Evolutionary conservation across 2,329 filamentous ascomycete genomes (phyloP).

Genomic region (Dothistroma pini): DNA sequence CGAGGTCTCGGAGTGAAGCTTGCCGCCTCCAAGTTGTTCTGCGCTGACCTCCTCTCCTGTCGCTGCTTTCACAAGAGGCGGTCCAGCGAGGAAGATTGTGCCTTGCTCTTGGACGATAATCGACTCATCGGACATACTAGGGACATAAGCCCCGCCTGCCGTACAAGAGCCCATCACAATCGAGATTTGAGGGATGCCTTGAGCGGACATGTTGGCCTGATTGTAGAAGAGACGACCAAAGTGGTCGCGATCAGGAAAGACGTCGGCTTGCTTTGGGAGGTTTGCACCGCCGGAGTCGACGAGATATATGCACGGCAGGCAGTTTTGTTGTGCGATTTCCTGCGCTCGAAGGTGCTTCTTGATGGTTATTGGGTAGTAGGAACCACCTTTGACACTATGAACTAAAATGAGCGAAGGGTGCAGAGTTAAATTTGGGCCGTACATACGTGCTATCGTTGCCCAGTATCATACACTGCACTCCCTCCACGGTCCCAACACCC

Average conservation of each 20-base stretch:
- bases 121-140: conserved; percentile 94
- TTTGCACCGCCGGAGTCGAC: conserved; percentile 96
- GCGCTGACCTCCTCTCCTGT: conserved; percentile 89
- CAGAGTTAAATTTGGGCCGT: not conserved
- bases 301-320: conserved; percentile 81
- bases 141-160: conserved; percentile 91
- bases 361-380: conserved; percentile 94
- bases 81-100: conserved; percentile 95
- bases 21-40: conserved; percentile 86
- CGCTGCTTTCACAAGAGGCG: conserved; percentile 90
- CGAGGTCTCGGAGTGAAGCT: conserved; percentile 83
- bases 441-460: conserved; percentile 81
- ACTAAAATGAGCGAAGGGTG: conserved; percentile 12
- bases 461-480: conserved; percentile 87
- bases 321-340: conserved; percentile 84
- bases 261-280: conserved; percentile 88
- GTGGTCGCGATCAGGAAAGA: conserved; percentile 92
- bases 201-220: conserved; percentile 85
- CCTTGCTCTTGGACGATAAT: conserved; percentile 95
- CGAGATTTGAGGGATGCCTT: conserved; percentile 86
- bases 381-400: conserved; percentile 76
- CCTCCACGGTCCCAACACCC: conserved; percentile 83
- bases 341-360: conserved; percentile 97
- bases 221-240: conserved; percentile 99
- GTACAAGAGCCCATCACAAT: conserved; percentile 98